Conservation (phyloP, 2,329 filamentous ascomycete genomes). For the Penicillium sp. region DNA sequence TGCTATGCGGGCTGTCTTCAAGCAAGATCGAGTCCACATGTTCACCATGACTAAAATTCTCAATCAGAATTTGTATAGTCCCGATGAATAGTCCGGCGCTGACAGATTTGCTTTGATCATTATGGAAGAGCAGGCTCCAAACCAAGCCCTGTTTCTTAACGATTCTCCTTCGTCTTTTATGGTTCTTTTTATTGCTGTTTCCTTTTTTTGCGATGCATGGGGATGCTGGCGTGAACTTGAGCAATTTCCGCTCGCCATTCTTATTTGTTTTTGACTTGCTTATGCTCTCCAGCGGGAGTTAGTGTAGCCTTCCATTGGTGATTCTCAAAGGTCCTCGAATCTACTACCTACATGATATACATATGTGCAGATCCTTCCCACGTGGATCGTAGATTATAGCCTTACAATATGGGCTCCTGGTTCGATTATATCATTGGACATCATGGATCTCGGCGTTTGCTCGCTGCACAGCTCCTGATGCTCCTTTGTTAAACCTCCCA, state of each 20-base stretch:
- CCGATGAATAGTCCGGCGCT: slow-evolving; percentile 54
- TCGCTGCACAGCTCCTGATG: background rate
- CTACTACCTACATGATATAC: slow-evolving; percentile 8
- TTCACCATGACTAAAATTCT: slow-evolving; percentile 99
- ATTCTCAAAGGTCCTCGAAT: slow-evolving; percentile 1
- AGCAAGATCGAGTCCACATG: slow-evolving; percentile 86
- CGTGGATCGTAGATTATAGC: background rate
- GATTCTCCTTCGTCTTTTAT: slow-evolving; percentile 19
- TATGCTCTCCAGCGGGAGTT: slow-evolving; percentile 29
- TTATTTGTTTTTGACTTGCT: slow-evolving; percentile 7
- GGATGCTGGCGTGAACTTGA: slow-evolving; percentile 23
- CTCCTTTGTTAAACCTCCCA: background rate
- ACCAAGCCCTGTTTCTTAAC: slow-evolving; percentile 16
- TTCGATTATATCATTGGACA: background rate
- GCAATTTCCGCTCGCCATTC: slow-evolving; percentile 14
- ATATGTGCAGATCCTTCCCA: background rate
- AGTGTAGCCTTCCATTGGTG: slow-evolving; percentile 20
- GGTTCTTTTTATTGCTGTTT: background rate
- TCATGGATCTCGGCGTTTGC: background rate
- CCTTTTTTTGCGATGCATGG: slow-evolving; percentile 25
- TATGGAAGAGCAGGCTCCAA: slow-evolving; percentile 8
- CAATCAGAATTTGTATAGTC: slow-evolving; percentile 76
- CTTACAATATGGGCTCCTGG: background rate
- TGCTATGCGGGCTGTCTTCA: slow-evolving; percentile 83
- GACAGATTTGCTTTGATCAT: slow-evolving; percentile 10